These are phyloP conservation scores for Hippophae gyantsensis DNA, from an alignment of 306 rosid genomes.

Conservation along the genomic window DNA sequence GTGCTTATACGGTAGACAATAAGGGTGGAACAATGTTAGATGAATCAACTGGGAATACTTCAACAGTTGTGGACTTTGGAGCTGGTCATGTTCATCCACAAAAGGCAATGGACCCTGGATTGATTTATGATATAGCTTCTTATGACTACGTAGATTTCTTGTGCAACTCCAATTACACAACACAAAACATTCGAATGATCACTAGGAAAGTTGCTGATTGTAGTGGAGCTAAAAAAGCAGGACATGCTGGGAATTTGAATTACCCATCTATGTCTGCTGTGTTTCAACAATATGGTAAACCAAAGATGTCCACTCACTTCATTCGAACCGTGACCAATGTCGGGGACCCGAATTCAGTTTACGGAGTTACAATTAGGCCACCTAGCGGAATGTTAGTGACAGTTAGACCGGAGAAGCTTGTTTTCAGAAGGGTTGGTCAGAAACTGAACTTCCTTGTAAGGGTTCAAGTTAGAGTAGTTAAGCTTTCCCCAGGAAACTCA, in stretches of 20 bases:
- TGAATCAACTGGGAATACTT: slow-evolving; percentile 74
- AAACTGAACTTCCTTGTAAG: slow-evolving; percentile 73
- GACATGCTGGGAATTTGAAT: slow-evolving; percentile 73
- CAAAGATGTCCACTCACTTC: slow-evolving; percentile 68
- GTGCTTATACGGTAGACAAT: slow-evolving; percentile 68
- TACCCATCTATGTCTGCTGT: slow-evolving; percentile 71
- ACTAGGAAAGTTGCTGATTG: slow-evolving; percentile 68
- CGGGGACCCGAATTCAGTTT: slow-evolving; percentile 61
- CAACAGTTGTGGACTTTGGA: slow-evolving; percentile 63
- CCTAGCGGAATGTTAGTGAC: slow-evolving; percentile 47
- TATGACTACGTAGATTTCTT: slow-evolving; percentile 72
- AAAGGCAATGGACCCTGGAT: slow-evolving; percentile 80
- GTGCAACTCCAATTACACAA: slow-evolving; percentile 73
- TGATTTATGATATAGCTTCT: slow-evolving; percentile 46
- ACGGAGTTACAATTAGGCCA: slow-evolving; percentile 45
- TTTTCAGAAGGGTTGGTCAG: slow-evolving; percentile 67
- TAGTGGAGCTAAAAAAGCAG: slow-evolving; percentile 54
- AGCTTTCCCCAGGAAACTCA: slow-evolving; percentile 69
- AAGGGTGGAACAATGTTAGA: slow-evolving; percentile 55
- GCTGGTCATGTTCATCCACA: slow-evolving; percentile 83
- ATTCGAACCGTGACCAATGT: slow-evolving; percentile 80
- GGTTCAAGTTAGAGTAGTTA: slow-evolving; percentile 51
- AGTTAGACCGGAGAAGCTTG: slow-evolving; percentile 58
- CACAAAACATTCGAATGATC: slow-evolving; percentile 46
- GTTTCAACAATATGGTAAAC: slow-evolving; percentile 74